Evolutionary conservation across 1,284 basidiomycete genomes (phyloP).

Genomic region (Agaricales sp.): DNA sequence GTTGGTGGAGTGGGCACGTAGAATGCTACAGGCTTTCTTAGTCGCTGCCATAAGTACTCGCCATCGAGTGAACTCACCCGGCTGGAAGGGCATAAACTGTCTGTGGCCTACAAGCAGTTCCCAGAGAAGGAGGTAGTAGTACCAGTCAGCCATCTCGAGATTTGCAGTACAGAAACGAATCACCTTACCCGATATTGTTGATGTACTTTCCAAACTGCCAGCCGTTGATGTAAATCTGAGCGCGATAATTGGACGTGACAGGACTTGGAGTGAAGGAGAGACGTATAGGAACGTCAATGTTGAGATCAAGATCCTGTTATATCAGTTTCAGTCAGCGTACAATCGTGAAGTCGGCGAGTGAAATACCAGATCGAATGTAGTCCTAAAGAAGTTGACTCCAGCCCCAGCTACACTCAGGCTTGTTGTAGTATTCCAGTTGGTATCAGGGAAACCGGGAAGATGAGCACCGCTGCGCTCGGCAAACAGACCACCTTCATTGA

Average conservation of each 20-base stretch:
- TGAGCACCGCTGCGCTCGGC: slow-evolving; percentile 43
- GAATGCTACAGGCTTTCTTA: slow-evolving; percentile 19
- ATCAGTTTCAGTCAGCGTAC: slow-evolving; percentile 1
- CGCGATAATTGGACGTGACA: slow-evolving; percentile 34
- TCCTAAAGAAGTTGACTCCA: slow-evolving; percentile 43
- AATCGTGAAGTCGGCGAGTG: no score
- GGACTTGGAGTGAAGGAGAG: slow-evolving; percentile 31
- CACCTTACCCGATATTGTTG: slow-evolving; percentile 34
- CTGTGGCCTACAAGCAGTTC: slow-evolving; percentile 25
- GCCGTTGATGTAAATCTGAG: slow-evolving; percentile 41
- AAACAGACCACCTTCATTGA: slow-evolving; percentile 44
- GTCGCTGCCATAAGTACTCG: background rate
- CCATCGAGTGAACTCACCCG: slow-evolving; percentile 20
- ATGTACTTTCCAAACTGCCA: slow-evolving; percentile 41
- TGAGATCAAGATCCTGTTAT: slow-evolving; percentile 24
- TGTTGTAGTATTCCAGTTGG: slow-evolving; percentile 26
- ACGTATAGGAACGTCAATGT: slow-evolving; percentile 31
- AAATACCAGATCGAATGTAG: slow-evolving; percentile 28
- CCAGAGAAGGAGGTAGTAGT: background rate
- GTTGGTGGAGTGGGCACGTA: slow-evolving; percentile 28
- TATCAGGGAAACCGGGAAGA: slow-evolving; percentile 37
- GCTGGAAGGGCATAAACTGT: slow-evolving; percentile 36
- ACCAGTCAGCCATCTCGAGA: slow-evolving; percentile 1
- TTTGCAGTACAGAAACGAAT: background rate
- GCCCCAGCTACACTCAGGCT: slow-evolving; percentile 28